Percentiles rank a stretch among this genome's conserved stretches.
These are phyloP conservation scores for Rhinocladiella mackenziei DNA, from an alignment of 2,329 filamentous ascomycete genomes.

Conservation along the genomic window DNA sequence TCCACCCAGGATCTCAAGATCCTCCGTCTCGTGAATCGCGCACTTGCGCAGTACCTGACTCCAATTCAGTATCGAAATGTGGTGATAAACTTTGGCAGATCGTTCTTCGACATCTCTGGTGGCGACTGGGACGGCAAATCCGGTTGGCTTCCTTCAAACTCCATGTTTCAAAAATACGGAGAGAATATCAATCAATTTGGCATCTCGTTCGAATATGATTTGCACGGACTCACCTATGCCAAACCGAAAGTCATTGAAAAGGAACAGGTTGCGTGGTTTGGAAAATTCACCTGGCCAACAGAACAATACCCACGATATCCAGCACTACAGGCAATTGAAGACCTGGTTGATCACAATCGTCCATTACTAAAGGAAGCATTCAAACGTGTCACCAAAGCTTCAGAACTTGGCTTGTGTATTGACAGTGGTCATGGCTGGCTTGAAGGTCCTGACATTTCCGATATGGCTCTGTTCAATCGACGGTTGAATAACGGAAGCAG, in stretches of 20 bases:
- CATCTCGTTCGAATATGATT: conserved; percentile 63
- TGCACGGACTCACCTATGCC: conserved; percentile 44
- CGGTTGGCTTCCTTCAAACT: conserved; percentile 43
- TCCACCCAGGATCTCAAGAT: conserved; percentile 56
- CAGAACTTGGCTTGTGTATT: conserved; percentile 63
- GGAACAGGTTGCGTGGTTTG: conserved; percentile 58
- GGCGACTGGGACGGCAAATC: conserved; percentile 33
- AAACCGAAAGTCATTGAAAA: conserved; percentile 56
- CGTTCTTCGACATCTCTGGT: conserved; percentile 46
- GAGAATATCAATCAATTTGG: conserved; percentile 60
- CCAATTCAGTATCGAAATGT: conserved; percentile 58
- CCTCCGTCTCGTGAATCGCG: conserved; percentile 58
- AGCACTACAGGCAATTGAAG: conserved; percentile 57
- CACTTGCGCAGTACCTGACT: conserved; percentile 58
- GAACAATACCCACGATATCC: conserved; percentile 57
- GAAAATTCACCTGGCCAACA: conserved; percentile 62
- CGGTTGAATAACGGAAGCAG: conserved; percentile 35
- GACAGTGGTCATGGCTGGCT: conserved; percentile 67
- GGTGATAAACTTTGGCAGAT: conserved; percentile 62
- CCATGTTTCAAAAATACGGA: conserved; percentile 59
- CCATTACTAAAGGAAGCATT: conserved; percentile 47
- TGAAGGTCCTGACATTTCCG: conserved; percentile 56
- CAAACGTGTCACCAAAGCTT: conserved; percentile 51
- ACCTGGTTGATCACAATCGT: conserved; percentile 51
- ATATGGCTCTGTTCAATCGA: conserved; percentile 46